These are phyloP conservation scores for Stephanocyclus meneghinianus DNA, from an alignment of 352 stramenopile species.

Conservation along the genomic window DNA sequence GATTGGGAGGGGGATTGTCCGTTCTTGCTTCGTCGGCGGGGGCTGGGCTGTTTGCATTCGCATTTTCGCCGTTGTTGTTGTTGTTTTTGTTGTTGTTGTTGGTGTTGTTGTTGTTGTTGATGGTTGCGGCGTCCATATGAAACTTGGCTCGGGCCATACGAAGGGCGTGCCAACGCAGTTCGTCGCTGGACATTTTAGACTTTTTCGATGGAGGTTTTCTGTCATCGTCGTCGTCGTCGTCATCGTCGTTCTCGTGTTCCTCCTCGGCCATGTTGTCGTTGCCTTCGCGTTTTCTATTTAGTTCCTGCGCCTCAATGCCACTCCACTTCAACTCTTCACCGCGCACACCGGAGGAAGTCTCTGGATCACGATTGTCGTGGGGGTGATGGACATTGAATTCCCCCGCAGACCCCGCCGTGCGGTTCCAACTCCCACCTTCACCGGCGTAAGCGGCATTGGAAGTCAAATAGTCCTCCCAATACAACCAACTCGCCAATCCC, in stretches of 20 bases:
- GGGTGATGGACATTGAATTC: neutral
- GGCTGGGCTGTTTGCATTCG: neutral
- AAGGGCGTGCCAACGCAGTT: too few species aligned
- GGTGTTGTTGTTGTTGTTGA: neutral
- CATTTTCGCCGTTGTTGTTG: neutral
- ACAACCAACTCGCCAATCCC: conserved; percentile 62
- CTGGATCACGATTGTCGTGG: neutral
- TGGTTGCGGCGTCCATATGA: neutral
- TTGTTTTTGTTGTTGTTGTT: neutral
- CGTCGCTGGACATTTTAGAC: neutral
- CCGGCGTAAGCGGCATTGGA: neutral
- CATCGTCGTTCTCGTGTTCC: neutral
- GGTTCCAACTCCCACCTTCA: neutral
- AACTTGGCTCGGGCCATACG: neutral
- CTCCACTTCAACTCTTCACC: too few species aligned
- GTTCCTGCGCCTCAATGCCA: too few species aligned
- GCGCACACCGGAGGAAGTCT: neutral
- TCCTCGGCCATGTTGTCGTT: too few species aligned
- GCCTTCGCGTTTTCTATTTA: too few species aligned
- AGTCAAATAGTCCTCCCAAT: conserved; percentile 71
- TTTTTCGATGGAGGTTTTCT: neutral
- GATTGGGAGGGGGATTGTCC: neutral
- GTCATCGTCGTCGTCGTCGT: neutral
- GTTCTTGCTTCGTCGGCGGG: neutral
- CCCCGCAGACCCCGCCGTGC: neutral